Percentiles rank a stretch among this genome's conserved stretches.
Evolutionary conservation across 1,139 yeast species (phyloP).

Genomic region (Candida sp.): DNA sequence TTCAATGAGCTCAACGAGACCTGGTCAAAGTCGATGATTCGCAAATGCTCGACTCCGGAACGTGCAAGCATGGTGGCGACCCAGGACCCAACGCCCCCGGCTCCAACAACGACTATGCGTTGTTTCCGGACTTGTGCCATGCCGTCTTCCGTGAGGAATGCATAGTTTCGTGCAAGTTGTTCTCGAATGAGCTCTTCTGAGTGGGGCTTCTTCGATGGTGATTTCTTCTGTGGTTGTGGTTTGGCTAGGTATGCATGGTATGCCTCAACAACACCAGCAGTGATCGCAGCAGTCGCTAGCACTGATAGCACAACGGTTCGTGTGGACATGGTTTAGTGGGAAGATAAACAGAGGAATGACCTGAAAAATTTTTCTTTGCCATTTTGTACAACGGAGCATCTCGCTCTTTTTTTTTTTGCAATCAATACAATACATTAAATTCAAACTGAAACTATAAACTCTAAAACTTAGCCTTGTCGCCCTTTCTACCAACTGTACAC

Average conservation of each 20-base stretch:
- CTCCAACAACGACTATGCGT: slow-evolving; percentile 89
- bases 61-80: slow-evolving; percentile 91
- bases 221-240: slow-evolving; percentile 6
- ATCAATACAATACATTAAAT: not conserved
- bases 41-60: slow-evolving; percentile 80
- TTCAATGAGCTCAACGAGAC: slow-evolving; percentile 90
- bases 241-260: slow-evolving; percentile 33
- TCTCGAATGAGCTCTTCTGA: slow-evolving; percentile 84
- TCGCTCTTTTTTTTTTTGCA: not conserved
- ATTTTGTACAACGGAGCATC: not conserved
- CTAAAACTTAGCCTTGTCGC: slow-evolving; percentile 38
- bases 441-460: not conserved
- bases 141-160: slow-evolving; percentile 87
- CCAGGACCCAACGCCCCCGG: slow-evolving; percentile 99
- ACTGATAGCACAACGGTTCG: slow-evolving; percentile 30
- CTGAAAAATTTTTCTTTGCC: not conserved
- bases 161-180: slow-evolving; percentile 92
- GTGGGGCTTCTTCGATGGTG: slow-evolving; percentile 28
- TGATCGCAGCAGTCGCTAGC: slow-evolving; percentile 40
- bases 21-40: slow-evolving; percentile 94
- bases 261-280: slow-evolving; percentile 43
- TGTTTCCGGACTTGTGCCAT: slow-evolving; percentile 76
- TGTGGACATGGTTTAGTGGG: slow-evolving; percentile 10
- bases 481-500: slow-evolving; percentile 76
- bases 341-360: not conserved